phyloP scores from a whole-genome alignment of 2,329 filamentous ascomycete genomes.

The Zelopaecilomyces penicillatus region DNA sequence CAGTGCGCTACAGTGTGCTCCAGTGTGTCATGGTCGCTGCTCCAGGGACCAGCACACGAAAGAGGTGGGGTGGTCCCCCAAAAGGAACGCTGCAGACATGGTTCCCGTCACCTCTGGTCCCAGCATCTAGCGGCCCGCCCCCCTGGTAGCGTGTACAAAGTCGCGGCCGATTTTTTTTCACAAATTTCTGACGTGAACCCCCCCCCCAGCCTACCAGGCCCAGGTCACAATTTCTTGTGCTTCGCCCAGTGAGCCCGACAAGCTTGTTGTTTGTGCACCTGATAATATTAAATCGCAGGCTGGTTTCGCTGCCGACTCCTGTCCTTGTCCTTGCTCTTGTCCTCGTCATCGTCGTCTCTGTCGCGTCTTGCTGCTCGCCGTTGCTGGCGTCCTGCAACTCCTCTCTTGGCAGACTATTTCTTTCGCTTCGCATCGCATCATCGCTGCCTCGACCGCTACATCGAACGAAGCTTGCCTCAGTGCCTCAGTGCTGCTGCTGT shows the following conservation, averaged over 20 bases:
- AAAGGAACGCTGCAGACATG: background rate
- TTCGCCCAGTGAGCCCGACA: slow-evolving; percentile 1
- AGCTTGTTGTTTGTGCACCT: slow-evolving; percentile 13
- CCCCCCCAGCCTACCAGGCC: slow-evolving; percentile 9
- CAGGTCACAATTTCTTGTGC: slow-evolving; percentile 14
- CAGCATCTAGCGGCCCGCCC: slow-evolving; percentile 3
- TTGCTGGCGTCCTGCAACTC: too few species aligned
- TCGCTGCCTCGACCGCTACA: too few species aligned
- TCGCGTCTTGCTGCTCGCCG: too few species aligned
- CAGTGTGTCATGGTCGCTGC: too few species aligned
- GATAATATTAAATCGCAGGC: slow-evolving; percentile 23
- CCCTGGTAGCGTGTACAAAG: slow-evolving; percentile 6
- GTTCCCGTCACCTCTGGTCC: slow-evolving; percentile 6
- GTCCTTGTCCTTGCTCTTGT: slow-evolving; percentile 1
- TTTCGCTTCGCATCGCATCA: too few species aligned
- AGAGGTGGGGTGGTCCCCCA: too few species aligned
- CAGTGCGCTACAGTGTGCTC: too few species aligned
- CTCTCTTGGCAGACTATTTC: too few species aligned
- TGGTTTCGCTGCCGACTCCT: slow-evolving; percentile 6
- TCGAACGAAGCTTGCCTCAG: too few species aligned
- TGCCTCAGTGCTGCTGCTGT: too few species aligned
- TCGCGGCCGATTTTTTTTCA: slow-evolving; percentile 3
- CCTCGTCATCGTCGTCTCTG: slow-evolving; percentile 5
- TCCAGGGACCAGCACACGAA: too few species aligned
- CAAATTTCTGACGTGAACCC: slow-evolving; percentile 12